A percentile compares a stretch with the other conserved stretches of the same genome.
Evolutionary conservation across 495 filamentous ascomycete species (phyloP).

Genomic region (Chlorociboria aeruginascens): DNA sequence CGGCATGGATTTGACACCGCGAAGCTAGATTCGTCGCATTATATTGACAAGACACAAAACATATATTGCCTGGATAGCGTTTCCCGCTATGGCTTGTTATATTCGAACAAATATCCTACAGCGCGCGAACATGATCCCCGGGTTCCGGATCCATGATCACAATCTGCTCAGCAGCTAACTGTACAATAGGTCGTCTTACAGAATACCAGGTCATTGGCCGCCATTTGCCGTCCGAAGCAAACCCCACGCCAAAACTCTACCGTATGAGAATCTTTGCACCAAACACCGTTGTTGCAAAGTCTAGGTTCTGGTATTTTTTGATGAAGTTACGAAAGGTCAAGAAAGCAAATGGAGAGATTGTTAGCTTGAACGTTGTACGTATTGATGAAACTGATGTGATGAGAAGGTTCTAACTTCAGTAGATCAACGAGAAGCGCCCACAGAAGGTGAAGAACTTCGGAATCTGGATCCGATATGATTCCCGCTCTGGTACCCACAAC

Average conservation of each 20-base stretch:
- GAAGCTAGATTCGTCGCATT: no score
- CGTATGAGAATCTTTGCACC: slow-evolving; percentile 99
- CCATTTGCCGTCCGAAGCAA: slow-evolving; percentile 90
- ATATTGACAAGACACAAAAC: no score
- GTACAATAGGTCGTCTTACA: slow-evolving; percentile 75
- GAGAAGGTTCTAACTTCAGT: not conserved
- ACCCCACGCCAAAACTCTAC: slow-evolving; percentile 94
- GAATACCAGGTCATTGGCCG: slow-evolving; percentile 99
- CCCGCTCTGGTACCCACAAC: slow-evolving; percentile 99
- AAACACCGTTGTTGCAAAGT: slow-evolving; percentile 96
- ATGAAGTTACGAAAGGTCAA: slow-evolving; percentile 98
- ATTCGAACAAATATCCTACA: no score
- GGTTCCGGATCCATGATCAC: no score
- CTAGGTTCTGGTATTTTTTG: slow-evolving; percentile 99
- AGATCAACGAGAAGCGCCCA: slow-evolving; percentile 98
- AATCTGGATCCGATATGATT: slow-evolving; percentile 99
- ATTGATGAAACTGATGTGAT: not conserved
- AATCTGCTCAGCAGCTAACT: no score
- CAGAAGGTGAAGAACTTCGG: slow-evolving; percentile 99
- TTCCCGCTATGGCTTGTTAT: no score
- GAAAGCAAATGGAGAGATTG: slow-evolving; percentile 99
- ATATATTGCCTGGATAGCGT: no score
- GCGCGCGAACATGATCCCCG: no score
- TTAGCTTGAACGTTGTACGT: slow-evolving; percentile 88
- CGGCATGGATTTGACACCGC: no score